A percentile compares a stretch with the other conserved stretches of the same genome.
These are phyloP conservation scores for Tylopilus sp. DNA, from an alignment of 1,284 basidiomycete species.

Conservation along the genomic window DNA sequence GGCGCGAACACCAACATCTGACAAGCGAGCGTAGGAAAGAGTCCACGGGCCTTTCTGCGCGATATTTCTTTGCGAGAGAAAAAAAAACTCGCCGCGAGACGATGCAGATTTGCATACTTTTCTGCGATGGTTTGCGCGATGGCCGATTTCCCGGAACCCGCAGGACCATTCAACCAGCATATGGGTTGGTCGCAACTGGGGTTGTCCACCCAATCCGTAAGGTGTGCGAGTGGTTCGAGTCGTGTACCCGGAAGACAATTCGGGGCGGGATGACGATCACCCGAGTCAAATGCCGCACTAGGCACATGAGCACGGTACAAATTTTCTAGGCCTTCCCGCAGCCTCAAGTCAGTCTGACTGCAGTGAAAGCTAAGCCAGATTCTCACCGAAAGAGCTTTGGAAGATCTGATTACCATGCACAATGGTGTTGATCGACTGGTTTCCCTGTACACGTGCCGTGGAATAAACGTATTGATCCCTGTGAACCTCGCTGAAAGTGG, in stretches of 20 bases:
- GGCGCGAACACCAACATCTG: conserved; percentile 25
- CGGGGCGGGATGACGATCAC: conserved; percentile 34
- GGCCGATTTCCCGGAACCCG: conserved; percentile 37
- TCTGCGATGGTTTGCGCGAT: conserved; percentile 34
- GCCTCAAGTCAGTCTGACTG: neutral
- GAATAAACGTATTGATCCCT: conserved; percentile 29
- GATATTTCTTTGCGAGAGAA: conserved; percentile 33
- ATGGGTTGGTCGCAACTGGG: conserved; percentile 14
- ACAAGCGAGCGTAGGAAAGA: conserved; percentile 32
- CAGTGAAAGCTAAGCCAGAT: neutral
- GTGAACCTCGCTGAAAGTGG: conserved; percentile 37
- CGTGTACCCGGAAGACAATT: conserved; percentile 35
- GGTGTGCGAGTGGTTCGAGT: conserved; percentile 23
- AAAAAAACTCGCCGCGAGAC: conserved; percentile 37
- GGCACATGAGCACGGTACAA: conserved; percentile 21
- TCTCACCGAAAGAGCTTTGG: conserved; percentile 25
- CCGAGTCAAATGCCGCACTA: conserved; percentile 33
- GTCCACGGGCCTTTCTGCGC: conserved; percentile 25
- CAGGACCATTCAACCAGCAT: conserved; percentile 35
- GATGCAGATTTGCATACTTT: conserved; percentile 23
- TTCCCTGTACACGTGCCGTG: conserved; percentile 24
- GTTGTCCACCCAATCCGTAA: conserved; percentile 23
- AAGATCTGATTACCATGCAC: conserved; percentile 36
- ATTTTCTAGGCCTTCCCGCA: conserved; percentile 24
- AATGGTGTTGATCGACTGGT: conserved; percentile 32